Evolutionary conservation across 2,329 filamentous ascomycete species (phyloP).

Genomic region (Xylaria sp.): DNA sequence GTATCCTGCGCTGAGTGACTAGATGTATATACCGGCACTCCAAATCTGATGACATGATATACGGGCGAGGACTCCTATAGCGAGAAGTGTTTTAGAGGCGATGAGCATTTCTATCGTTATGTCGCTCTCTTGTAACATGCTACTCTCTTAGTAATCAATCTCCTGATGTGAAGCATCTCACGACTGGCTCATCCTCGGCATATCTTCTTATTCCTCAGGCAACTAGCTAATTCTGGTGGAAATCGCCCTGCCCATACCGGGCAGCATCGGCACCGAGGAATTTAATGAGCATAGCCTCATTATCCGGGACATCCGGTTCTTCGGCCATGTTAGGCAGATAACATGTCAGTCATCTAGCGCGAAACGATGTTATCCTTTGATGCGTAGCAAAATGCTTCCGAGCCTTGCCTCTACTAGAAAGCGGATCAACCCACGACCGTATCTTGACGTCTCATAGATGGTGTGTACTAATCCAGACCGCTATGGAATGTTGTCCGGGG

Average conservation of each 20-base stretch:
- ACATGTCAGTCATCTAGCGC: background rate
- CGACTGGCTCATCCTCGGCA: background rate
- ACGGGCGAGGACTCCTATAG: no score
- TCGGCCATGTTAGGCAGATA: background rate
- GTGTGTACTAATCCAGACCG: background rate
- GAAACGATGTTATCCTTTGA: background rate
- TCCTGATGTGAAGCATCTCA: no score
- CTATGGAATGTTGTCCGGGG: background rate
- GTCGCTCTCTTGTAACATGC: background rate
- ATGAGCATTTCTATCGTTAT: no score
- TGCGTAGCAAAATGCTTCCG: background rate
- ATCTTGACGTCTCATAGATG: slow-evolving; percentile 21
- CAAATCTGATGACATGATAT: no score
- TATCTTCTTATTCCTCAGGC: background rate
- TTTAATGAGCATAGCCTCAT: background rate
- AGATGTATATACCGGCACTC: no score
- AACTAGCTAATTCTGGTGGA: background rate
- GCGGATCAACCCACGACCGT: slow-evolving; percentile 5
- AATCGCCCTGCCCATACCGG: background rate
- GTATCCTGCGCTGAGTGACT: no score
- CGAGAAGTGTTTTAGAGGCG: no score
- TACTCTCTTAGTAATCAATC: background rate
- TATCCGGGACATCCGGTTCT: background rate
- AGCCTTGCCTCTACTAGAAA: background rate
- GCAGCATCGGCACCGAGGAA: background rate